These are phyloP conservation scores for Candida vaughaniae DNA, from an alignment of 805 yeast genomes.

Conservation along the genomic window DNA sequence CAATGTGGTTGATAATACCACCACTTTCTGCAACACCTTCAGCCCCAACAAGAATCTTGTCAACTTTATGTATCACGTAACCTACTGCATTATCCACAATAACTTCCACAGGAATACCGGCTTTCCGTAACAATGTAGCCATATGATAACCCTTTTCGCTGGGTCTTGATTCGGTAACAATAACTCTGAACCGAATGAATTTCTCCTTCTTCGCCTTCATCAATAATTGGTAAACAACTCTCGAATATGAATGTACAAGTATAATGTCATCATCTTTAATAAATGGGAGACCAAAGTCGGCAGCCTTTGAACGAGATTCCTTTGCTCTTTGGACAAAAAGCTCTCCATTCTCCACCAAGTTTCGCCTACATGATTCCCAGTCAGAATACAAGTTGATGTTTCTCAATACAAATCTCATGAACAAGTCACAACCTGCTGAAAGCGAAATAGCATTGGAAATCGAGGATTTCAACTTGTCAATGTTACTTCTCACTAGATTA, in stretches of 20 bases:
- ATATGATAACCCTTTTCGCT: constrained; percentile 70
- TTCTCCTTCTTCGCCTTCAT: constrained; percentile 70
- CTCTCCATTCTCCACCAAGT: constrained; percentile 90
- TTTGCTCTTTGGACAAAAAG: constrained; percentile 89
- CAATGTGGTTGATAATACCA: constrained; percentile 93
- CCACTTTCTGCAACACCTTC: constrained; percentile 99
- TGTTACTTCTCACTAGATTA: constrained; percentile 73
- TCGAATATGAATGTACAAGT: constrained; percentile 85
- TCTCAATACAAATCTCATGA: constrained; percentile 88
- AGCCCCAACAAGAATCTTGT: constrained; percentile 94
- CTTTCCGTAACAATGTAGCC: constrained; percentile 63
- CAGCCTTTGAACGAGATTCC: constrained; percentile 82
- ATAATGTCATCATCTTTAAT: constrained; percentile 91
- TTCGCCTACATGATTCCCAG: constrained; percentile 90
- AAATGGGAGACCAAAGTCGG: constrained; percentile 83
- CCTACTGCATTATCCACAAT: constrained; percentile 95
- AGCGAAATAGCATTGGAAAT: constrained; percentile 90
- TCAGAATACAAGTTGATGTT: constrained; percentile 85
- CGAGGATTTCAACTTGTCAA: constrained; percentile 67
- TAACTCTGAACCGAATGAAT: constrained; percentile 80
- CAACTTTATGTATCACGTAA: constrained; percentile 83
- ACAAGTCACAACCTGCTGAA: constrained; percentile 96
- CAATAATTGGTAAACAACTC: constrained; percentile 81
- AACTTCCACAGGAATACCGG: constrained; percentile 82
- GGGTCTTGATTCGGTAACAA: constrained; percentile 92